These are phyloP conservation scores for Trichosporon ovoides DNA, from an alignment of 1,284 basidiomycete genomes.

Conservation along the genomic window DNA sequence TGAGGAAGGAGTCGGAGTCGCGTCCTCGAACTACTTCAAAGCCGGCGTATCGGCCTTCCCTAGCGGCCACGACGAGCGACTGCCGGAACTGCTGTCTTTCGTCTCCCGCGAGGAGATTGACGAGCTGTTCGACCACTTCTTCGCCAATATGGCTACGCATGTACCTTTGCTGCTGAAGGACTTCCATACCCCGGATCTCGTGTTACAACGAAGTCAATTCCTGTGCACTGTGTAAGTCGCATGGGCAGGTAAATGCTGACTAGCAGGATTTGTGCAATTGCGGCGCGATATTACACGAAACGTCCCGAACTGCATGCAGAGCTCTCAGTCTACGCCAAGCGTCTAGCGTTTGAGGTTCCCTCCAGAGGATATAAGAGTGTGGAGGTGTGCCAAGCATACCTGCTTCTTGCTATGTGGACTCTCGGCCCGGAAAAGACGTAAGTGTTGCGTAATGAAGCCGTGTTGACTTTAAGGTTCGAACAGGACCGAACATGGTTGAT, in stretches of 20 bases:
- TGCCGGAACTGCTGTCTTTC: constrained; percentile 80
- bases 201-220: constrained; percentile 87
- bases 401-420: constrained; percentile 75
- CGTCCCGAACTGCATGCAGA: constrained; percentile 77
- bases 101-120: constrained; percentile 76
- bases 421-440: constrained; percentile 78
- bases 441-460: not conserved
- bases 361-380: constrained; percentile 83
- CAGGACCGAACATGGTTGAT: constrained; percentile 94
- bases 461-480: constrained; percentile 59
- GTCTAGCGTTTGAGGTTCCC: constrained; percentile 82
- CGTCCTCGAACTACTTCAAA: constrained; percentile 88
- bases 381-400: constrained; percentile 88
- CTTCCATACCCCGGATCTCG: constrained; percentile 85
- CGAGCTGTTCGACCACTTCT: constrained; percentile 86
- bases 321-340: constrained; percentile 76
- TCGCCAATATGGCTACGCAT: constrained; percentile 44
- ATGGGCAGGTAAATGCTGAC: constrained; percentile 5
- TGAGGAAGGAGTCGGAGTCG: constrained; percentile 54
- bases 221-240: constrained; percentile 76
- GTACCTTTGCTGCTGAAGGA: constrained; percentile 64
- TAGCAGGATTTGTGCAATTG: constrained; percentile 70
- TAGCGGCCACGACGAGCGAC: constrained; percentile 15
- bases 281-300: constrained; percentile 79
- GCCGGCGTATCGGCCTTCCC: constrained; percentile 57